Percentiles rank a stretch among this genome's conserved stretches.
Conservation (phyloP, 192 early-diverging fungal genomes). For the Thamnidium elegans region DNA sequence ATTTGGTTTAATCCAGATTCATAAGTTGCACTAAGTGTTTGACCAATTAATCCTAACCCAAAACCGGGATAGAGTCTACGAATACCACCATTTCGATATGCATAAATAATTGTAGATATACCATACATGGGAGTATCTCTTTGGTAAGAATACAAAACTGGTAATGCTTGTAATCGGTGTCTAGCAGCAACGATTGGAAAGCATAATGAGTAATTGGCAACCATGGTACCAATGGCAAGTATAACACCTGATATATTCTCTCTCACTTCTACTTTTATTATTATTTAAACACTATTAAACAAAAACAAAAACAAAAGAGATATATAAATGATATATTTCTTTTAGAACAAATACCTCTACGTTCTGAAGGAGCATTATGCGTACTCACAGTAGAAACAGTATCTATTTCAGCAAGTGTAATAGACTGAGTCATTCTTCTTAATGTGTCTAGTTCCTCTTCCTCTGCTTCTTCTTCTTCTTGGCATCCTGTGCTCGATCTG, state of each 20-base stretch:
- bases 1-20: conserved; percentile 16
- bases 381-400: conserved; percentile 1
- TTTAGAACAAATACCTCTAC: conserved; percentile 9
- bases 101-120: background rate
- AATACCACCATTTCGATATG: conserved; percentile 15
- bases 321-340: no score
- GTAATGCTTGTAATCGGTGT: conserved; percentile 29
- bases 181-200: conserved; percentile 37
- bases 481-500: background rate
- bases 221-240: conserved; percentile 31
- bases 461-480: conserved; percentile 8
- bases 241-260: conserved; percentile 26
- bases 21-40: conserved; percentile 26
- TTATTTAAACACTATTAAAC: no score
- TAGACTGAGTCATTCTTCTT: background rate
- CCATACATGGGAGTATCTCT: conserved; percentile 21
- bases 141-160: conserved; percentile 2
- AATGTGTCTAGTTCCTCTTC: background rate
- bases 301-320: no score
- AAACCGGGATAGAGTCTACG: conserved; percentile 32
- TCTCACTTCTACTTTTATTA: conserved; percentile 2
- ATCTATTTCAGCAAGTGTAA: conserved; percentile 1
- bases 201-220: conserved; percentile 32
- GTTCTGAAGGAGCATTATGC: background rate
- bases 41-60: conserved; percentile 32